Base-by-base conservation (phyloP, 2,329 filamentous ascomycete genomes). In the Pochonia chlamydosporia region DNA sequence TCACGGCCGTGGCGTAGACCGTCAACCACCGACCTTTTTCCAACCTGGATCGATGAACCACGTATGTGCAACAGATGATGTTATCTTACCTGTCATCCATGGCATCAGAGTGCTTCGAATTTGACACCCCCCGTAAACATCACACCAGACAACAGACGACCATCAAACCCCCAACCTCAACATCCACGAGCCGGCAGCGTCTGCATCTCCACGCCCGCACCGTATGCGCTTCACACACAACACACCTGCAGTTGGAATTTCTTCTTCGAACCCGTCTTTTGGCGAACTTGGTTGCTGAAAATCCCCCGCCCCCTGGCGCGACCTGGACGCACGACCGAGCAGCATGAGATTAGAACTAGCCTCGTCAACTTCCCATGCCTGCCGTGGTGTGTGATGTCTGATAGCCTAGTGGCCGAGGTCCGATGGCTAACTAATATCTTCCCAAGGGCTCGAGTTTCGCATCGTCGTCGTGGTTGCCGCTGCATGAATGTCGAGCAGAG, bases 221-320 rank as follows among this genome's bases (percentile, higher is more conserved):
- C 25, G 41, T 40, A 49, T 41, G 30, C 43, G 39, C 48, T 47
- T 25, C 42, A 23, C 18, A 3, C 33, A 36, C 48, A 44, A 49
- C 46, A 48, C 46, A 45, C 49, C 45, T 51, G 49, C 41, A 44
- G 39, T 14, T 35, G 42, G 28, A 41, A 35, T 49, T 43, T 30
- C 47, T 47, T 28, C 21, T 47, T 49, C 25, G 35, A 44, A 14
- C 33, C 43, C 21, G 11, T 42, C 20, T 40, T 31, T 39, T 31
- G 33, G 24, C 18, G n/a, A 21, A 14, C 26, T 31, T 43, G 46
- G 18, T 41, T 31, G 26, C 25, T 14, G 23, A 9, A 28, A 31
- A 30, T 43, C 33, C 40, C 33, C 40, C 20, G n/a, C n/a, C n/a
- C n/a, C n/a, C n/a, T n/a, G n/a, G n/a, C n/a, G n/a, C n/a, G n/a